Evolutionary conservation across 768 basidiomycete species (phyloP), one percentile per base, ranked within the genome.

Genomic region (Naganishia kalamii): DNA sequence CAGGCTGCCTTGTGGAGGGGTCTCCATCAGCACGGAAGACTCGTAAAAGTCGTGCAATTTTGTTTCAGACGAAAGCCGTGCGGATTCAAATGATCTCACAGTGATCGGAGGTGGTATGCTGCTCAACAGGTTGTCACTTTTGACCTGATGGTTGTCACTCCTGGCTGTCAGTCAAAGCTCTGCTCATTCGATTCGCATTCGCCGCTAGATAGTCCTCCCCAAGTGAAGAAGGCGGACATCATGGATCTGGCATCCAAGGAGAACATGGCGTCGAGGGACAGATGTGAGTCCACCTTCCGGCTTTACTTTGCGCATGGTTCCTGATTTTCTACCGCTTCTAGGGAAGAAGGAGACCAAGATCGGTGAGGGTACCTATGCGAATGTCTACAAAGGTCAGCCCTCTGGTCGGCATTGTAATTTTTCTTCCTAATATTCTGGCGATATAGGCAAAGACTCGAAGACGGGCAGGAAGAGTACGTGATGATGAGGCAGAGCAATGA

Each of bases 301-400:
- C 15, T 15, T 15, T 25, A 10, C n/a, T 7, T 12, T 12, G 13
- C 1, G 23, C 10, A 7, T 15, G 27, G 3, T 61, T 4, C 60
- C 29, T 43, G 29, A 46, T 25, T 23, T 47, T 6, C 7, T 35
- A 40, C 15, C 13, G 4, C 35, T 5, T 13, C 5, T 62, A 77
- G 76, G 76, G 76, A 63, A 65, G 17, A 82, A 81, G 72, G 80
- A 80, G 51, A 73, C 77, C 62, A 81, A 81, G 69, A 76, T 82
- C 29, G 82, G 82, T 66, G 81, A 83, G 68, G 96, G 96, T 78
- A 88, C 93, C 15, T 99, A 92, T 76, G 93, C 94, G 60, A 92
- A 93, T 48, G 92, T 97, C 2, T 97, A 94, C 79, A 84, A 85
- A 86, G 92, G 92, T 87, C 49, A 46, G 68, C 30, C 46, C 19